A percentile compares a stretch with the other conserved stretches of the same genome.
These are phyloP conservation scores for Backusella mclennaniae DNA, from an alignment of 192 early-diverging fungal genomes.

Conservation along the genomic window DNA sequence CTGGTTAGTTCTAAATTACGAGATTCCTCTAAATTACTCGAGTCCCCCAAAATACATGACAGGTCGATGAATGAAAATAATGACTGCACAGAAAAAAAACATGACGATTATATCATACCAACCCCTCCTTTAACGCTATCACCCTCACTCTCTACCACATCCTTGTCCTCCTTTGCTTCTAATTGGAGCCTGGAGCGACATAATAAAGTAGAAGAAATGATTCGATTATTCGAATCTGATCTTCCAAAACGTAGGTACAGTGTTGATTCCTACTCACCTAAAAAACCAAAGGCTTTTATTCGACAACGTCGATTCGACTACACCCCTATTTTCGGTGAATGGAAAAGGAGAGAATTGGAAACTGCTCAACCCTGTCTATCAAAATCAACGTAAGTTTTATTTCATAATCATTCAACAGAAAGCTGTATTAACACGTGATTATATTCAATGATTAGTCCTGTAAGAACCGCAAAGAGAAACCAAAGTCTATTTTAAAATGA, in stretches of 20 bases:
- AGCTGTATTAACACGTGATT: neutral
- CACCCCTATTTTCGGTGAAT: neutral
- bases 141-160: slow-evolving; percentile 6
- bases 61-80: neutral
- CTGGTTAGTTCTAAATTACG: neutral
- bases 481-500: slow-evolving; percentile 6
- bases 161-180: neutral
- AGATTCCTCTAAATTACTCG: neutral
- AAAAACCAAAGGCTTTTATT: neutral
- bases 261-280: neutral
- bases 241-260: neutral
- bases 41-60: neutral
- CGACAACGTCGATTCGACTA: neutral
- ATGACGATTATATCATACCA: neutral
- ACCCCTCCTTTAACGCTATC: slow-evolving; percentile 7
- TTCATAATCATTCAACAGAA: neutral
- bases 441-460: neutral
- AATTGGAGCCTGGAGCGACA: neutral
- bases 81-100: neutral
- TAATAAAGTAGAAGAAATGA: slow-evolving; percentile 4
- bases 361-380: neutral
- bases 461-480: neutral
- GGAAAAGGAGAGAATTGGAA: slow-evolving; percentile 8
- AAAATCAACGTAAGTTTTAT: slow-evolving; percentile 6
- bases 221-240: neutral